Evolutionary conservation across 306 rosid genomes (phyloP).

Genomic region (Purshia tridentata): DNA sequence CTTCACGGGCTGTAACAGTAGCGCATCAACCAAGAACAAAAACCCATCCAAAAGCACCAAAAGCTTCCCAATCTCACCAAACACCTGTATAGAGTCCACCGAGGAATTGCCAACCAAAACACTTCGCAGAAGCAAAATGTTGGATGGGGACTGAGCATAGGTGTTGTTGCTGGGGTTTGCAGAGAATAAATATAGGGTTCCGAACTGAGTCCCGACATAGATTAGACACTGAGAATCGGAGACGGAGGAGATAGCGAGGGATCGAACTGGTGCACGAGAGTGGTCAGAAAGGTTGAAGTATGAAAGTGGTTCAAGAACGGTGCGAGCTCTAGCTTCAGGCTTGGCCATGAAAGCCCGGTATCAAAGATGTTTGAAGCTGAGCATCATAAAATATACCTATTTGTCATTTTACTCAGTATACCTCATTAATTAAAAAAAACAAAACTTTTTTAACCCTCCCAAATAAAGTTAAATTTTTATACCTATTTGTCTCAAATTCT

Average conservation of each 20-base stretch:
- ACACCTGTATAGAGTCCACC: conserved; percentile 47
- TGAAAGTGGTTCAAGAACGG: too few relatives aligned
- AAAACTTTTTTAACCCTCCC: too few relatives aligned
- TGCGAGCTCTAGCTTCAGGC: too few relatives aligned
- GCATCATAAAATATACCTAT: too few relatives aligned
- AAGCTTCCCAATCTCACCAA: conserved; percentile 52
- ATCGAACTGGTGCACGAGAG: conserved; percentile 50
- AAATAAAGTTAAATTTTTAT: too few relatives aligned
- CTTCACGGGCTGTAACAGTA: conserved; percentile 45
- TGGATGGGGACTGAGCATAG: conserved; percentile 14
- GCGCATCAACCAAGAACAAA: conserved; percentile 60
- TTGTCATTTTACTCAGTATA: too few relatives aligned
- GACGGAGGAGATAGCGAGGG: conserved; percentile 48
- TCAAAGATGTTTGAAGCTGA: too few relatives aligned
- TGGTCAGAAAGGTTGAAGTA: too few relatives aligned
- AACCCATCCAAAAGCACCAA: conserved; percentile 69
- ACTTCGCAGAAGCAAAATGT: conserved; percentile 47
- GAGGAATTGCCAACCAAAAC: conserved; percentile 51
- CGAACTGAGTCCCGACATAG: conserved; percentile 70
- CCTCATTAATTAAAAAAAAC: too few relatives aligned
- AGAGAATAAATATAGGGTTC: conserved; percentile 62
- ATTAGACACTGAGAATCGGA: conserved; percentile 48
- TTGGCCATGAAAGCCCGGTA: too few relatives aligned
- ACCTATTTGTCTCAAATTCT: too few relatives aligned
- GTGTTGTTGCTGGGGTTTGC: conserved; percentile 24